Evolutionary conservation across 352 stramenopile genomes (phyloP).

Genomic region (Pythium sukuiense): DNA sequence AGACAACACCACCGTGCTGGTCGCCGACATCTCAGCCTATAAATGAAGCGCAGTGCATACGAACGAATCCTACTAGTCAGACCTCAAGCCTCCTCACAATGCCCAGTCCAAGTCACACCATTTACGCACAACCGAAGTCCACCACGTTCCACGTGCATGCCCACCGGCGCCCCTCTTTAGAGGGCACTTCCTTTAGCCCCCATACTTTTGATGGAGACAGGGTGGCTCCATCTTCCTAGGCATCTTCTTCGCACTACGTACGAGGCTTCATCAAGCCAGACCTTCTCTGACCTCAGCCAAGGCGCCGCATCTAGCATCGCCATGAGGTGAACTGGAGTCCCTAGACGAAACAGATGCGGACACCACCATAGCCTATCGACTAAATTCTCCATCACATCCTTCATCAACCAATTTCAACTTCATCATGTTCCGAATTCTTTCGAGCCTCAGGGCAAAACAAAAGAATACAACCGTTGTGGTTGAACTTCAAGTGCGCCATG

Average conservation of each 20-base stretch:
- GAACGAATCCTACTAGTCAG: neutral
- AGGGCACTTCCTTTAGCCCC: too few relatives aligned
- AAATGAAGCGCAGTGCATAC: slow-evolving; percentile 24
- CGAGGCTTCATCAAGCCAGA: too few relatives aligned
- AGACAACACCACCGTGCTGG: slow-evolving; percentile 82
- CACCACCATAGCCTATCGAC: neutral
- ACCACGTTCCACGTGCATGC: neutral
- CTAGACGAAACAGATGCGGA: neutral
- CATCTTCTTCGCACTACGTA: too few relatives aligned
- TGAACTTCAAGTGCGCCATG: slow-evolving; percentile 3
- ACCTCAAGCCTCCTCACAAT: neutral
- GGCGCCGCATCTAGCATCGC: too few relatives aligned
- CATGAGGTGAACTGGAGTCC: too few relatives aligned
- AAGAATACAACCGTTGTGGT: neutral
- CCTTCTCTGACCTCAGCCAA: too few relatives aligned
- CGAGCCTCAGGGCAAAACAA: neutral
- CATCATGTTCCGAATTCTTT: neutral
- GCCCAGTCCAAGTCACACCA: neutral
- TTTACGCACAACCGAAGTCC: neutral
- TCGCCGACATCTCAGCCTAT: slow-evolving; percentile 65
- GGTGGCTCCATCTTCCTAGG: too few relatives aligned
- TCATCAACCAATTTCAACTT: neutral
- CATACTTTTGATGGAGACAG: too few relatives aligned
- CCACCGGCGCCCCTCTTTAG: neutral
- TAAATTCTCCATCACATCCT: neutral